Base-by-base conservation (phyloP, 1,284 basidiomycete genomes). In the Trichosporon sp. region DNA sequence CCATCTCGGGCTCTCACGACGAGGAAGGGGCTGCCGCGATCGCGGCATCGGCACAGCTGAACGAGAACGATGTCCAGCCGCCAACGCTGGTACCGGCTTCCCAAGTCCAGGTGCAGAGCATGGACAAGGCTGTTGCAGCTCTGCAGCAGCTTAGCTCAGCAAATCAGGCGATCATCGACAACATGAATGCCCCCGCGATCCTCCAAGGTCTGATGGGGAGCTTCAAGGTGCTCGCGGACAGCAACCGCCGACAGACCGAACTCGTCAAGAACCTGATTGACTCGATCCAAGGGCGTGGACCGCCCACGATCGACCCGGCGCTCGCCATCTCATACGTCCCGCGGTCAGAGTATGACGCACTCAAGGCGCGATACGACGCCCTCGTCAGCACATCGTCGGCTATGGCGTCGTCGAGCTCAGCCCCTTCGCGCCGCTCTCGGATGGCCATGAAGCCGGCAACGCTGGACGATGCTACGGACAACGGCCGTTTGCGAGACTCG, bases 291-390 rank as follows among this genome's bases (percentile, higher is more conserved):
- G 65, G 67, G 1, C 65, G 67, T 25, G 65, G 66, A 0, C 66
- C 66, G 23, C 66, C 66, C n/a, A 68, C 66, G 13, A 58, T 74
- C 49, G 73, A 72, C 60, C 69, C 71, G 0, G 63, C 65, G n/a
- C 61, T 72, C 4, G 66, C 70, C 0, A 64, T 71, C 31, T 49
- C 66, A 3, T 73, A 71, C 40, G 72, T 76, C 2, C 67, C 70
- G 0, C 64, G 72, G 19, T 57, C 63, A 7, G 75, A 77, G 21
- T 76, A 77, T 57, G 74, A 78, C 49, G 66, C 67, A 2, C 72
- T 77, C 21, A 75, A 77, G 66, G 64, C 73, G 6, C 65, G 69
- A 13, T 75, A 76, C 57, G 75, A 78, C 9, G 67, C 69, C 16
- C 63, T 78, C 14, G 54, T 71, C 4, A 68, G 64, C 32, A 65